Evolutionary conservation across 208 protist species (phyloP), one percentile per base, ranked within the genome.

Genomic region (Acanthamoeba lenticulata): DNA sequence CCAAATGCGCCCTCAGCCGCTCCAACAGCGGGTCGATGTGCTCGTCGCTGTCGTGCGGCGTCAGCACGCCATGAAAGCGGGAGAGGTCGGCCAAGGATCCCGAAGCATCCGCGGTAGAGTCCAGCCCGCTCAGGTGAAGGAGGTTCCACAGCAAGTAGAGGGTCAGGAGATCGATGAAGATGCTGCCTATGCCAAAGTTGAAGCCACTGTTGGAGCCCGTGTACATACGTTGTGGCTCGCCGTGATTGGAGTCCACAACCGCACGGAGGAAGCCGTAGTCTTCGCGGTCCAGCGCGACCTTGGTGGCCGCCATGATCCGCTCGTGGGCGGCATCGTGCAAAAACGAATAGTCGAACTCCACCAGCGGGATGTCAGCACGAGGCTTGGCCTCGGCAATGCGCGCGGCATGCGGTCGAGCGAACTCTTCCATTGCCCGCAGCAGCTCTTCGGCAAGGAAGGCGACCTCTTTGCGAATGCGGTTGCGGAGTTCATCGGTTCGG

Each of bases 251-350:
- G 11, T 1, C 11, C 65, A 74, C 65, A 9, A 74, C 65, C n/a
- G 65, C 65, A 6, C 65, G n/a, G 32, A 74, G 65, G 65, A 74
- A 74, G 6, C n/a, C n/a, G 65, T 74, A 74, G 65, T 74, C 65
- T 9, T 32, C 65, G 65, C 3, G 7, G 9, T 74, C 11, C 27
- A 74, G 65, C 65, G 65, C 65, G 0, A 34, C 21, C 36, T 74
- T 74, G 65, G 65, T 74, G 65, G 65, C 65, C 27, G 65, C 65
- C 65, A 74, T 74, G 32, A 74, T 29, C 65, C 24, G 65, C 65
- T 74, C 65, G 65, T 40, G 65, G 11, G 65, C 65, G 65, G 29
- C 0, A 29, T 74, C 65, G 36, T 74, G 65, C 1, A 0, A 42
- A 9, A 74, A n/a, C 5, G 65, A 40, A 29, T 29, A 29, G n/a